Evolutionary conservation across 73 alveolate species (phyloP).

Genomic region (Tetrahymena malaccensis): DNA sequence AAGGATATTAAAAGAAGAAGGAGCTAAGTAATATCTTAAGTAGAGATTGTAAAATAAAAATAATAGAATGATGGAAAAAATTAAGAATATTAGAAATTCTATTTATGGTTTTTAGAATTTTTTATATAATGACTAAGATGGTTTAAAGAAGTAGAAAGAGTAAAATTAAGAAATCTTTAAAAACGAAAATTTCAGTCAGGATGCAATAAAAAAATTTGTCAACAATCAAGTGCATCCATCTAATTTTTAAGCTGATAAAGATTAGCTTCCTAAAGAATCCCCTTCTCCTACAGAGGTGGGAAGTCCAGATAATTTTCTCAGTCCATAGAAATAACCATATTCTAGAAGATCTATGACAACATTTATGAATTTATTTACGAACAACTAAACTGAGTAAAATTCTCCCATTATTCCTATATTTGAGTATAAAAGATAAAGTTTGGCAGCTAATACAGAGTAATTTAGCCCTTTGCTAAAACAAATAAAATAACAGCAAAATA

Average conservation of each 20-base stretch:
- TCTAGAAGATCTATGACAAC: neutral
- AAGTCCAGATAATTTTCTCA: neutral
- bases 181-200: neutral
- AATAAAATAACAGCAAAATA: neutral
- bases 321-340: neutral
- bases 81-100: neutral
- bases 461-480: neutral
- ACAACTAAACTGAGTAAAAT: neutral
- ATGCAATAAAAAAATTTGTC: neutral
- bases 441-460: neutral
- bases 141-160: neutral
- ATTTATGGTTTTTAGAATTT: neutral
- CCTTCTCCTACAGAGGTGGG: neutral
- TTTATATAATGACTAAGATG: neutral
- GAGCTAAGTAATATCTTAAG: neutral
- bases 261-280: neutral
- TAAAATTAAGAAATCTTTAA: neutral
- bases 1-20: neutral
- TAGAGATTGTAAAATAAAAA: neutral
- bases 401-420: neutral
- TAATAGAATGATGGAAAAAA: neutral
- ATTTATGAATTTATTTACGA: neutral
- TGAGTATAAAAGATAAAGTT: neutral
- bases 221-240: neutral
- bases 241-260: neutral